Evolutionary conservation across 202 grass and related monocot genomes (phyloP), one percentile per base, ranked within the genome.

Genomic region (Setaria italica): DNA sequence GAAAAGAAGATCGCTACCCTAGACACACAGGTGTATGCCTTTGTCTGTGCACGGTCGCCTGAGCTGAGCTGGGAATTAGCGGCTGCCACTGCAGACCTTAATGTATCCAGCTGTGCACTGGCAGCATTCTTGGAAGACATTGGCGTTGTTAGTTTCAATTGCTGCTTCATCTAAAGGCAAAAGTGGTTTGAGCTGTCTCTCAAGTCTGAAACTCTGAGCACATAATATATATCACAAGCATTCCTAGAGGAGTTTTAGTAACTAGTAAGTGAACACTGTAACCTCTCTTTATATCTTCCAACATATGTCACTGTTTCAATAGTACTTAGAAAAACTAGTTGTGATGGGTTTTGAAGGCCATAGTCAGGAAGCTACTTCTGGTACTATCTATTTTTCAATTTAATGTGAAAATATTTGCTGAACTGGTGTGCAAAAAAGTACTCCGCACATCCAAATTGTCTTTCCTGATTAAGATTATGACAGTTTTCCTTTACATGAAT

Each of bases 341-440:
- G 43, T 11, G 54, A 58, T 63, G 29, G 56, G 47, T 75, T 43
- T 19, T 65, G 46, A 75, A 75, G 32, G 45, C 46, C 33, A 30
- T 66, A 20, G n/a, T 45, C 47, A 5, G 14, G 4, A 62, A 53
- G 77, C 68, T 63, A 41, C 39, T 41, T 41, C 4, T 41, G 39
- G 6, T 41, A 41, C 39, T 6, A 5, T 41, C 6, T 41, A 33
- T 75, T 42, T 41, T 58, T 76, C 54, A 77, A 29, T 73, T 13
- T 80, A 13, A n/a, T 72, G 16, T 34, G 32, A 46, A 86, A 80
- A 13, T 73, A 73, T 73, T 80, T 45, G 13, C 34, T 21, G 16
- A 29, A 86, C n/a, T 80, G 7, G 2, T 54, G 59, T 14, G 20
- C 53, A 41, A 33, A 85, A 62, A 86, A 43, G 43, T n/a, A 34